A percentile compares a stretch with the other conserved stretches of the same genome.
Conservation (phyloP, 2,329 filamentous ascomycete genomes). For the Penicillium rolfsii region DNA sequence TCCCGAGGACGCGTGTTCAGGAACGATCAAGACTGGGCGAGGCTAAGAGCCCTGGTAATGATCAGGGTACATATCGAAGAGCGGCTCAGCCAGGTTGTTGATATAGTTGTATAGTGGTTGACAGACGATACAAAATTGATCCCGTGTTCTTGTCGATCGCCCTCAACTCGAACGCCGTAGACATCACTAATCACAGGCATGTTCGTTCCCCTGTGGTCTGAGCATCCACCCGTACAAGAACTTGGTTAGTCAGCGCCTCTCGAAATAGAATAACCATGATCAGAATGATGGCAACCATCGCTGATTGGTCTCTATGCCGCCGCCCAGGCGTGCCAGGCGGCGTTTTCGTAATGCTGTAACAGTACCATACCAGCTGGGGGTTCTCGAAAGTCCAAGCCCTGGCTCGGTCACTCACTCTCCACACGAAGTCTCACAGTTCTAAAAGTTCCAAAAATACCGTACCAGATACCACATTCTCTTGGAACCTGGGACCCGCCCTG, state of each 20-base stretch:
- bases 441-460: slow-evolving; percentile 7
- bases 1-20: slow-evolving; percentile 12
- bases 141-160: not conserved
- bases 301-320: not conserved
- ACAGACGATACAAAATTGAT: not conserved
- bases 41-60: not conserved
- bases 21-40: not conserved
- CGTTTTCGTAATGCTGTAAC: not conserved
- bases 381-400: no score
- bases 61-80: not conserved
- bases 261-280: not conserved
- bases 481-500: slow-evolving; percentile 9
- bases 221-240: not conserved
- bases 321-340: slow-evolving; percentile 6
- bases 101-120: not conserved
- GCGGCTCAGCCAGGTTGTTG: not conserved
- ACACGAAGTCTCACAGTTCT: not conserved
- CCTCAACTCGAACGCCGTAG: not conserved
- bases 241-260: not conserved
- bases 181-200: slow-evolving; percentile 5
- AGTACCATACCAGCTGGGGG: not conserved
- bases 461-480: slow-evolving; percentile 10
- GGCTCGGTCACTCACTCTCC: no score
- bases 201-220: not conserved
- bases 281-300: not conserved